These are phyloP conservation scores for Claviceps purpurea DNA, from an alignment of 2,329 filamentous ascomycete species.

Conservation along the genomic window DNA sequence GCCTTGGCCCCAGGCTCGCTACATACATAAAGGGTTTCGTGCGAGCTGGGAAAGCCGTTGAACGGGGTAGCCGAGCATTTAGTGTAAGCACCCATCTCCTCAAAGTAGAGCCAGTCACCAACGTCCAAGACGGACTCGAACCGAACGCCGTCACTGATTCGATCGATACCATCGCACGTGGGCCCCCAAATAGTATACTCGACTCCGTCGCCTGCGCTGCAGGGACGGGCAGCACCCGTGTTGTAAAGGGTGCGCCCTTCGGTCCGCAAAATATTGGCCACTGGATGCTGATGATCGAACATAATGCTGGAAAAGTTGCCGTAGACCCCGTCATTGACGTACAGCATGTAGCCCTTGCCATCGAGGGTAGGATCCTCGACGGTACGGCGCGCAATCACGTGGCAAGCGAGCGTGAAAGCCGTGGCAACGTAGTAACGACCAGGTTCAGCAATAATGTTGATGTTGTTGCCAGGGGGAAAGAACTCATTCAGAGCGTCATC, in stretches of 20 bases:
- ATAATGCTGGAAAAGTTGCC: slow-evolving; percentile 99
- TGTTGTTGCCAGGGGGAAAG: slow-evolving; percentile 58
- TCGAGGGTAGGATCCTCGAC: slow-evolving; percentile 56
- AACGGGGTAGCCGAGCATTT: slow-evolving; percentile 96
- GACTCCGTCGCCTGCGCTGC: slow-evolving; percentile 36
- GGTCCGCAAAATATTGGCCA: slow-evolving; percentile 65
- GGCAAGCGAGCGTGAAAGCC: slow-evolving; percentile 89
- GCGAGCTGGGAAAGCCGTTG: slow-evolving; percentile 89
- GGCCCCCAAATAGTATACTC: slow-evolving; percentile 98
- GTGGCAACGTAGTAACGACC: slow-evolving; percentile 91
- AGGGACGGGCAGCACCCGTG: slow-evolving; percentile 33
- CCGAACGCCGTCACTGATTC: slow-evolving; percentile 69
- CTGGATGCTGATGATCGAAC: slow-evolving; percentile 91
- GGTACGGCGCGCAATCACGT: slow-evolving; percentile 88
- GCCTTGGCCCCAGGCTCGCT: slow-evolving; percentile 80
- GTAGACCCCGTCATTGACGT: slow-evolving; percentile 94
- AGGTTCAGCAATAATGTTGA: slow-evolving; percentile 89
- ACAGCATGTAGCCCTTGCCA: slow-evolving; percentile 81
- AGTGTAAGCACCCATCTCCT: slow-evolving; percentile 97
- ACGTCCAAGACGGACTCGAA: slow-evolving; percentile 71
- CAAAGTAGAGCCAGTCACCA: slow-evolving; percentile 97
- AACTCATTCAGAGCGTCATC: slow-evolving; percentile 70
- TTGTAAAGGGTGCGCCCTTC: slow-evolving; percentile 46
- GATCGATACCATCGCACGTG: slow-evolving; percentile 95
- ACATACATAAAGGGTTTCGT: slow-evolving; percentile 88